A percentile compares a stretch with the other conserved stretches of the same genome.
Evolutionary conservation across 768 basidiomycete genomes (phyloP).

Genomic region (Phlegmacium glaucopus): DNA sequence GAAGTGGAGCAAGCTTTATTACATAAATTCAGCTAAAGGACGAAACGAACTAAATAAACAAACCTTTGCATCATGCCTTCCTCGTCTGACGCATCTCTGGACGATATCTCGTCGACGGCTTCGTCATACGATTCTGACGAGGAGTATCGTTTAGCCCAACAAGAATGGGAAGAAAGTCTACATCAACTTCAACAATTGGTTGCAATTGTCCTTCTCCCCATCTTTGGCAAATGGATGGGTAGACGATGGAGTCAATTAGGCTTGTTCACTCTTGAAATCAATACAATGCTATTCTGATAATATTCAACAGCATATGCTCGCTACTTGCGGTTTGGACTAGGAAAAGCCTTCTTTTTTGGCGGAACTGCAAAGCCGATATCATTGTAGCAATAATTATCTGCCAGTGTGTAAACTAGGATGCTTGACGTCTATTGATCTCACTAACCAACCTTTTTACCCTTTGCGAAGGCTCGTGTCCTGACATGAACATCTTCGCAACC

Average conservation of each 20-base stretch:
- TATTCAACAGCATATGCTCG: slow-evolving; percentile 58
- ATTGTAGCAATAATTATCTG: neutral
- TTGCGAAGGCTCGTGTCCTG: slow-evolving; percentile 42
- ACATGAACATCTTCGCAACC: slow-evolving; percentile 54
- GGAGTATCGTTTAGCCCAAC: slow-evolving; percentile 73
- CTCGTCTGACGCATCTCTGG: slow-evolving; percentile 60
- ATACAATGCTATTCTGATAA: slow-evolving; percentile 3
- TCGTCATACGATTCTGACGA: slow-evolving; percentile 65
- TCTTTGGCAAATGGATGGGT: slow-evolving; percentile 86
- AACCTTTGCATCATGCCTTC: slow-evolving; percentile 46
- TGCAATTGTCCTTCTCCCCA: slow-evolving; percentile 78
- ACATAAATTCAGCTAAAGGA: slow-evolving; percentile 8
- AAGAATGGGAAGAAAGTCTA: slow-evolving; percentile 93
- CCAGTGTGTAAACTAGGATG: slow-evolving; percentile 3
- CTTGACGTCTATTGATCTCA: slow-evolving; percentile 33
- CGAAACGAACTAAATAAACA: neutral
- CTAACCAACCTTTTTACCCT: slow-evolving; percentile 46
- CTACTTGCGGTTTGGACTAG: slow-evolving; percentile 61
- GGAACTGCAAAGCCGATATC: slow-evolving; percentile 3
- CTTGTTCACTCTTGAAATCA: slow-evolving; percentile 35
- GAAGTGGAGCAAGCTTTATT: slow-evolving; percentile 18
- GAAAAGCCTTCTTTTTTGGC: slow-evolving; percentile 62
- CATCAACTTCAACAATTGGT: slow-evolving; percentile 80
- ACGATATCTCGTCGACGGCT: slow-evolving; percentile 50
- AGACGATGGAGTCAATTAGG: slow-evolving; percentile 85